These are phyloP conservation scores for Axilococcus clingmanii DNA, from an alignment of 139 green algal species.

Conservation along the genomic window DNA sequence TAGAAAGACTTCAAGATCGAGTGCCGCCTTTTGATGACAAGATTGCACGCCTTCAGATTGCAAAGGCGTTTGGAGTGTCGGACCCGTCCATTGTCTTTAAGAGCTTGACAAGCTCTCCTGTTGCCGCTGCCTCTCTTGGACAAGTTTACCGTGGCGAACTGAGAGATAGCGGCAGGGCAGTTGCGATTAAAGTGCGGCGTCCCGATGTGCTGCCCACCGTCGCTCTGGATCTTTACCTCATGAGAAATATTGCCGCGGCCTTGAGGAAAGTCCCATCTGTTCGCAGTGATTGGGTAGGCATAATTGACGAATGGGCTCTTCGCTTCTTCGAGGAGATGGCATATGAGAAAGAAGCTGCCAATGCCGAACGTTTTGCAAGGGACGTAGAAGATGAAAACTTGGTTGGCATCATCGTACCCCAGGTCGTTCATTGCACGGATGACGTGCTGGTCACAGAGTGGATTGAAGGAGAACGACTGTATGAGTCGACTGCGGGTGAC, in stretches of 20 bases:
- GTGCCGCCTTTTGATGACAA: constrained; percentile 35
- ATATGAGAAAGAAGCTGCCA: constrained; percentile 80
- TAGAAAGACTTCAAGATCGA: constrained; percentile 65
- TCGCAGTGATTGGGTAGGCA: constrained; percentile 11
- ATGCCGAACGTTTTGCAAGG: constrained; percentile 71
- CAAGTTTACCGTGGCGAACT: constrained; percentile 90
- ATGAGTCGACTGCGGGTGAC: constrained; percentile 10
- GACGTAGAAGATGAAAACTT: constrained; percentile 53
- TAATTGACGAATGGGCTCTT: constrained; percentile 83
- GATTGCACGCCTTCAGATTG: constrained; percentile 57
- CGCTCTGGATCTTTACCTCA: constrained; percentile 15
- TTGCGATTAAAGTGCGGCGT: constrained; percentile 90
- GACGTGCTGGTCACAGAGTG: constrained; percentile 88
- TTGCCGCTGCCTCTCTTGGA: constrained; percentile 87
- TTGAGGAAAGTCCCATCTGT: constrained; percentile 15
- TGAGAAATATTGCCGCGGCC: constrained; percentile 9
- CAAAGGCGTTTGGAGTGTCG: constrained; percentile 72
- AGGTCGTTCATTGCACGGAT: constrained; percentile 34
- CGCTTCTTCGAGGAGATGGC: constrained; percentile 88
- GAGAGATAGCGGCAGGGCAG: constrained; percentile 58
- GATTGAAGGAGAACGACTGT: constrained; percentile 79
- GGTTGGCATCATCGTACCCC: constrained; percentile 4
- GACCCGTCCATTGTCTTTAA: constrained; percentile 77
- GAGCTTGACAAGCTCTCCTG: constrained; percentile 68
- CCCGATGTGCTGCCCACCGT: constrained; percentile 19